phyloP scores from a whole-genome alignment of 495 filamentous ascomycete genomes.

The Tuber calosporum region DNA sequence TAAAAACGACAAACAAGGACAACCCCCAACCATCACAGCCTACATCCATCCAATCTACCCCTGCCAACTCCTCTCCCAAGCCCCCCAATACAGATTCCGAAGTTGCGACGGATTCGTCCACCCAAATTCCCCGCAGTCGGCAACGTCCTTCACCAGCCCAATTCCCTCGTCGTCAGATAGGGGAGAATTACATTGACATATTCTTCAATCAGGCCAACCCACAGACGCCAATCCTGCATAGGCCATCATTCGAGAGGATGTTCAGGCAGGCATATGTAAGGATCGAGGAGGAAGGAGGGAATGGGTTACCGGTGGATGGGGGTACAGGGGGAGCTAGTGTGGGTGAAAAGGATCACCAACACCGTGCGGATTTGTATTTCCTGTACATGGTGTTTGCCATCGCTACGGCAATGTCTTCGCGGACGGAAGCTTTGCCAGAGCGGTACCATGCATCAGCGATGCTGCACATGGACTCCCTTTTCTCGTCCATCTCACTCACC shows the following conservation, averaged over 20 bases:
- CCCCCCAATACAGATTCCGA: constrained; percentile 19
- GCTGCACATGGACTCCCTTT: constrained; percentile 36
- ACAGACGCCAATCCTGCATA: constrained; percentile 35
- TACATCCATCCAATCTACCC: constrained; percentile 13
- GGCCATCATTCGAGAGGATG: constrained; percentile 23
- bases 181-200: constrained; percentile 29
- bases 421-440: constrained; percentile 30
- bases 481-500: constrained; percentile 28
- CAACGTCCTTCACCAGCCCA: constrained; percentile 27
- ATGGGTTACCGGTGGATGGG: constrained; percentile 17
- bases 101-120: constrained; percentile 26
- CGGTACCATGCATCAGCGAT: constrained; percentile 39
- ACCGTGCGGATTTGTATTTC: constrained; percentile 38
- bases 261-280: constrained; percentile 22
- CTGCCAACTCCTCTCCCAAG: constrained; percentile 9
- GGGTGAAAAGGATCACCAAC: constrained; percentile 31
- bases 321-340: constrained; percentile 7
- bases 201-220: constrained; percentile 41
- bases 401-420: constrained; percentile 30
- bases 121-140: constrained; percentile 18
- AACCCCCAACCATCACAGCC: constrained; percentile 18
- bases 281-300: constrained; percentile 27
- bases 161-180: constrained; percentile 24
- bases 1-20: constrained; percentile 29
- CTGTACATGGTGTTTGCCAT: constrained; percentile 40